Conservation (phyloP, 108 stramenopile species). For the Cyclotella atomus region DNA sequence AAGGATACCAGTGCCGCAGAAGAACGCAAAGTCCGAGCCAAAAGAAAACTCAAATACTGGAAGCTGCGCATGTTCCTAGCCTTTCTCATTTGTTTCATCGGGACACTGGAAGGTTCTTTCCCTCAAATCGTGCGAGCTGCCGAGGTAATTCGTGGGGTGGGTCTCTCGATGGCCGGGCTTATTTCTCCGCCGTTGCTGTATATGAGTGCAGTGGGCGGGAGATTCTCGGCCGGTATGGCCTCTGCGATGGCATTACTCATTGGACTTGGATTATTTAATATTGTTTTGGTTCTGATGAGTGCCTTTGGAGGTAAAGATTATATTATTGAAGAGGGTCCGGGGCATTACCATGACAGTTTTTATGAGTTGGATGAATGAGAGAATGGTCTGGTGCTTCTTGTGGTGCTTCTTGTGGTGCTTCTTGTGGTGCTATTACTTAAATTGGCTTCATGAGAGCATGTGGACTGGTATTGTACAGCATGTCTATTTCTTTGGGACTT, state of each 20-base stretch:
- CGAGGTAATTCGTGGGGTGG: constrained; percentile 46
- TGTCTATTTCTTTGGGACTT: too few species aligned
- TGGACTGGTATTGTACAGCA: too few species aligned
- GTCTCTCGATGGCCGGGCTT: constrained; percentile 47
- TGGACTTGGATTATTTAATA: constrained; percentile 49
- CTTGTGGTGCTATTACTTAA: too few species aligned
- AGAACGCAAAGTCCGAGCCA: constrained; percentile 25
- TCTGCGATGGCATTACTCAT: constrained; percentile 46
- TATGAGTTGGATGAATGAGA: constrained; percentile 22
- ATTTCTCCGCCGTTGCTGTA: constrained; percentile 54
- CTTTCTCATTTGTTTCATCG: constrained; percentile 44
- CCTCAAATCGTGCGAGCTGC: constrained; percentile 37
- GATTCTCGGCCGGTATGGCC: constrained; percentile 44
- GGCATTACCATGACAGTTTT: constrained; percentile 35
- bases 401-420: too few species aligned
- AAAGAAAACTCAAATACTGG: constrained; percentile 46
- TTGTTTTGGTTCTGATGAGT: constrained; percentile 50
- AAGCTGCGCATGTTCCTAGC: constrained; percentile 54
- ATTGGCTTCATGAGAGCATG: too few species aligned
- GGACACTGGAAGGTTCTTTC: constrained; percentile 47
- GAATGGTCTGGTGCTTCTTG: not conserved
- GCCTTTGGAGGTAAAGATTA: constrained; percentile 48
- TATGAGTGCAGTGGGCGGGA: constrained; percentile 52
- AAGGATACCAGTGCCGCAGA: not conserved
- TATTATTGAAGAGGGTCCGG: constrained; percentile 45